Conservation (phyloP, 2,329 filamentous ascomycete species). For the Ophiosphaerella herpotricha region DNA sequence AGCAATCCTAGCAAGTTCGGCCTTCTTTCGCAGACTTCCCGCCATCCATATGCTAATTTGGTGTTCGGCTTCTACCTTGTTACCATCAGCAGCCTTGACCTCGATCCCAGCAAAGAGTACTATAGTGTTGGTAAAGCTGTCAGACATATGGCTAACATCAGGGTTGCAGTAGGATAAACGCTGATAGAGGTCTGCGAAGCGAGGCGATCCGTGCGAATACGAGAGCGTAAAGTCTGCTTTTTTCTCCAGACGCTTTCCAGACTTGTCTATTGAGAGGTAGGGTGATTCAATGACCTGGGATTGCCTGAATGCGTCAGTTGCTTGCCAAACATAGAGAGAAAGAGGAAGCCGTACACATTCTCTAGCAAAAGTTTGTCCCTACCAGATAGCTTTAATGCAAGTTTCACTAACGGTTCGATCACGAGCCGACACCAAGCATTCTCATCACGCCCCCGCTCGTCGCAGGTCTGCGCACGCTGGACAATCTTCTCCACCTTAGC, state of each 20-base stretch:
- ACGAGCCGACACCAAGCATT: constrained; percentile 14
- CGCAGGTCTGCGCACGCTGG: constrained; percentile 3
- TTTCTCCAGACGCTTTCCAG: no score
- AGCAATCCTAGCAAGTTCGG: constrained; percentile 3
- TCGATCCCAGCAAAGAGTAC: constrained; percentile 7
- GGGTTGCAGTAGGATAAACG: no score
- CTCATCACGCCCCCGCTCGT: constrained; percentile 10
- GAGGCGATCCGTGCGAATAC: no score
- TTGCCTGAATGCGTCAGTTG: no score
- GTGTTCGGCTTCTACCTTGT: constrained; percentile 13
- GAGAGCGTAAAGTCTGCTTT: no score
- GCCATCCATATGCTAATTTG: constrained; percentile 8
- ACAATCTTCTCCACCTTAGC: constrained; percentile 8
- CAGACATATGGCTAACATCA: no score
- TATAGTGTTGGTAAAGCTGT: constrained; percentile 3
- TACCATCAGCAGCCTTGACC: constrained; percentile 8
- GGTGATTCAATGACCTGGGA: no score
- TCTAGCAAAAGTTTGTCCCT: constrained; percentile 9
- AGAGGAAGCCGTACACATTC: neutral
- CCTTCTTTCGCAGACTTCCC: constrained; percentile 10
- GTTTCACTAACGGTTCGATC: constrained; percentile 8
- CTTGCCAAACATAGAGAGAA: no score
- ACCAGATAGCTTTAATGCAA: constrained; percentile 8
- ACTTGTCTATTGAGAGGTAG: no score
- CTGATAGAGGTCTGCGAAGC: no score